Evolutionary conservation across 768 basidiomycete genomes (phyloP).

Genomic region (Tulasnella sp.): DNA sequence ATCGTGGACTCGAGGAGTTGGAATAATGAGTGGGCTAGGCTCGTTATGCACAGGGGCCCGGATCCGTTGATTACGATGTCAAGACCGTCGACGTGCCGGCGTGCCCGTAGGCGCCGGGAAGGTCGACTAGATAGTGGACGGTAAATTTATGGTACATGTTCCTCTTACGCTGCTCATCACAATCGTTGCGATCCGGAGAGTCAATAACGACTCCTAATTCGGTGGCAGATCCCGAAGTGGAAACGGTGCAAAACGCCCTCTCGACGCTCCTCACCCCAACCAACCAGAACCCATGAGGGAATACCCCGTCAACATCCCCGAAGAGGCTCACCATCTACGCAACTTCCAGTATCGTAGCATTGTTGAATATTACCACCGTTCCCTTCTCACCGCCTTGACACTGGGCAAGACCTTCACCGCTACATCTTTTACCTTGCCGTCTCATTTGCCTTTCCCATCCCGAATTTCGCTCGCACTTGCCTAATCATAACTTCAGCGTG

Average conservation of each 20-base stretch:
- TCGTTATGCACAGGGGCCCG: slow-evolving; percentile 7
- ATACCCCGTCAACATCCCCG: slow-evolving; percentile 3
- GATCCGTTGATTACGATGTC: neutral
- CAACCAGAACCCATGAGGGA: neutral
- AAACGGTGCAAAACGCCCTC: neutral
- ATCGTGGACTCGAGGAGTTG: neutral
- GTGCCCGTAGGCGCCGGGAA: slow-evolving; percentile 28
- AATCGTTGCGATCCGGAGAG: neutral
- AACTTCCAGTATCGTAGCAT: neutral
- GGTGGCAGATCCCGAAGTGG: neutral
- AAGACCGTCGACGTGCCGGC: neutral
- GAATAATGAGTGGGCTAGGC: slow-evolving; percentile 24
- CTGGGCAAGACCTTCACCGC: slow-evolving; percentile 20
- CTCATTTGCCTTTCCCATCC: no score
- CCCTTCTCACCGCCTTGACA: neutral
- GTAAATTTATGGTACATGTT: slow-evolving; percentile 32
- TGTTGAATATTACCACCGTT: neutral
- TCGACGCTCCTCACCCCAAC: neutral
- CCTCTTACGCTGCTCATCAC: neutral
- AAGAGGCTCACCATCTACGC: neutral
- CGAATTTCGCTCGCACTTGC: no score
- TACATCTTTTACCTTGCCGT: no score
- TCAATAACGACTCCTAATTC: neutral
- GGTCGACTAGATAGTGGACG: slow-evolving; percentile 36
- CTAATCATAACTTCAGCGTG: no score